These are phyloP conservation scores for Aspergillus sp. DNA, from an alignment of 2,329 filamentous ascomycete genomes.

Conservation along the genomic window DNA sequence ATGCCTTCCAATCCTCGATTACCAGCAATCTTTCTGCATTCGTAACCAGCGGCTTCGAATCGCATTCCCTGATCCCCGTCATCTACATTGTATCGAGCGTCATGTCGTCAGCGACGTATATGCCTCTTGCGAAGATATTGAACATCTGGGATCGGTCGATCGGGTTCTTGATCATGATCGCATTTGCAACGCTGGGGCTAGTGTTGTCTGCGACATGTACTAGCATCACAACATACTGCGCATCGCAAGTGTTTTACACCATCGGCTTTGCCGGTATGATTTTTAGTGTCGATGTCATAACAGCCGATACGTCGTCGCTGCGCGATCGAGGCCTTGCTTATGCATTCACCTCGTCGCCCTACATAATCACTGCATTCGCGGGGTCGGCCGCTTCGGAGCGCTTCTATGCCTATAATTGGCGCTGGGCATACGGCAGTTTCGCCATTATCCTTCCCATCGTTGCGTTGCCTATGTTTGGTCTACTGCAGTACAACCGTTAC, in stretches of 20 bases:
- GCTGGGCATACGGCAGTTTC: constrained; percentile 68
- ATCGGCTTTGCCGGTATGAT: constrained; percentile 61
- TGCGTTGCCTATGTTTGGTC: constrained; percentile 58
- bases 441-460: constrained; percentile 64
- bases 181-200: constrained; percentile 54
- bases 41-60: constrained; percentile 57
- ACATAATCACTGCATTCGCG: constrained; percentile 65
- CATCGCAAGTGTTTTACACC: constrained; percentile 64
- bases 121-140: constrained; percentile 65
- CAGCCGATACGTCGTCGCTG: constrained; percentile 65
- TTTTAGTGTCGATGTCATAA: constrained; percentile 63
- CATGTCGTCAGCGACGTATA: constrained; percentile 61
- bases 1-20: constrained; percentile 46
- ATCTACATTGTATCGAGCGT: constrained; percentile 61
- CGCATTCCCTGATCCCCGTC: constrained; percentile 60
- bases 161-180: constrained; percentile 57
- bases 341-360: constrained; percentile 65
- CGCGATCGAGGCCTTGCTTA: constrained; percentile 65
- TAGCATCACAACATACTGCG: constrained; percentile 66
- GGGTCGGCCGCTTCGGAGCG: constrained; percentile 60
- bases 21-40: constrained; percentile 51
- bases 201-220: constrained; percentile 66
- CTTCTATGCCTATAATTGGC: constrained; percentile 54
- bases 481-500: constrained; percentile 59
- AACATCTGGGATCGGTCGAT: constrained; percentile 67